Evolutionary conservation across 208 protist species (phyloP), one percentile per base, ranked within the genome.

Genomic region (Crithidia acanthocephali): DNA sequence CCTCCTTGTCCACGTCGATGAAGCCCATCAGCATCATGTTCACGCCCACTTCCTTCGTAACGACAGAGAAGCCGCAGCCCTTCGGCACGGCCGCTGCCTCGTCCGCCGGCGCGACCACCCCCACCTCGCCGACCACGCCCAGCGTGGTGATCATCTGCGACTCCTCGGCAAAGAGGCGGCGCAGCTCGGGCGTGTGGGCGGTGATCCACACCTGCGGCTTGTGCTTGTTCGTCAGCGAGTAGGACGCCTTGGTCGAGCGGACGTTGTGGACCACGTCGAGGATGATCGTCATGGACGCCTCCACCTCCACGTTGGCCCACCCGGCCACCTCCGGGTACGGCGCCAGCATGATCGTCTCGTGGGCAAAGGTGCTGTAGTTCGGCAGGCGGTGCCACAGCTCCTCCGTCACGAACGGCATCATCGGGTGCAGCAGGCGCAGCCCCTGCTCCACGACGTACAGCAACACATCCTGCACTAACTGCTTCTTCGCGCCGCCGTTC

Each of bases 371-470:
- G 62, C 50, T 71, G 75, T 88, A 93, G 78, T 96, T 83, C 13
- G 95, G 95, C 62, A 98, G 80, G 47, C 85, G 91, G 81, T 99
- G 98, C 95, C 98, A 99, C 1, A 99, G 74, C 79, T 99, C 98
- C 90, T 99, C 99, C 23, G 98, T 99, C 35, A 99, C 70, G 76
- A 99, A 99, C 27, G 99, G 99, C 98, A 99, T 99, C 84, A 99
- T 98, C 37, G 99, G 99, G 79, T 99, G 98, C 2, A 99, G 81
- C 62, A 99, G 56, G 59, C 97, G 88, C n/a, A 99, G 84, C 13
- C 81, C 95, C 58, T 74, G 74, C 72, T 99, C 98, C 15, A 99
- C 83, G 16, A 94, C 92, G 74, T 86, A 86, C 45, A 98, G 91
- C 13, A 99, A 81, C 51, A 96, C 91, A 44, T 98, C 84, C 80